These are phyloP conservation scores for Mayamaea pseudoterrestris DNA, from an alignment of 108 stramenopile genomes.

Conservation along the genomic window DNA sequence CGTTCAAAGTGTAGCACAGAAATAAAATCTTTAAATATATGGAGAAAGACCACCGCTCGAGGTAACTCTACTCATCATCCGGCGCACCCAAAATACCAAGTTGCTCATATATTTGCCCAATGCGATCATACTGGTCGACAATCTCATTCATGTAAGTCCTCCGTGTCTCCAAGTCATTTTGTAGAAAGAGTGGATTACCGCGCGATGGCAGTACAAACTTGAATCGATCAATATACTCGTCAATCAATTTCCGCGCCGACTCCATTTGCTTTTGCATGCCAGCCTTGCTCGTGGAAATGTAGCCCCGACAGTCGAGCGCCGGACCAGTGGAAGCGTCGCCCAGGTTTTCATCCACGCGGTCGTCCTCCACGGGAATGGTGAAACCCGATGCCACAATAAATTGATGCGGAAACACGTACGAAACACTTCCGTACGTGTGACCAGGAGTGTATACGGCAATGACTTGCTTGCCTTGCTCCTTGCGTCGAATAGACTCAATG, in stretches of 20 bases:
- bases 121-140: conserved; percentile 29
- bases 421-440: conserved; percentile 64
- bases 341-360: conserved; percentile 22
- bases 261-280: conserved; percentile 58
- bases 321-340: conserved; percentile 37
- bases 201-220: conserved; percentile 50
- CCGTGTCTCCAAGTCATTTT: conserved; percentile 19
- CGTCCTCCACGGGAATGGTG: conserved; percentile 66
- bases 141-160: conserved; percentile 14
- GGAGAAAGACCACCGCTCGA: not conserved
- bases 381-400: conserved; percentile 58
- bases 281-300: conserved; percentile 57
- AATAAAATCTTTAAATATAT: not conserved
- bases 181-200: conserved; percentile 54
- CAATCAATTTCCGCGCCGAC: conserved; percentile 46
- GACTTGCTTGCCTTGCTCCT: conserved; percentile 54
- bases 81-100: conserved; percentile 17
- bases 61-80: too few relatives aligned
- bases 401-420: conserved; percentile 63
- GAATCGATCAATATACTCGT: conserved; percentile 57
- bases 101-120: conserved; percentile 36
- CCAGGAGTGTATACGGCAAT: conserved; percentile 77
- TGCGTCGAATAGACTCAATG: conserved; percentile 46
- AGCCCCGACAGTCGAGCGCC: conserved; percentile 60
- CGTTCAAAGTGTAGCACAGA: too few relatives aligned